Percentiles rank a stretch among this genome's conserved stretches.
phyloP scores from a whole-genome alignment of 257 asterid genomes.

The Cynanchum wilfordii region DNA sequence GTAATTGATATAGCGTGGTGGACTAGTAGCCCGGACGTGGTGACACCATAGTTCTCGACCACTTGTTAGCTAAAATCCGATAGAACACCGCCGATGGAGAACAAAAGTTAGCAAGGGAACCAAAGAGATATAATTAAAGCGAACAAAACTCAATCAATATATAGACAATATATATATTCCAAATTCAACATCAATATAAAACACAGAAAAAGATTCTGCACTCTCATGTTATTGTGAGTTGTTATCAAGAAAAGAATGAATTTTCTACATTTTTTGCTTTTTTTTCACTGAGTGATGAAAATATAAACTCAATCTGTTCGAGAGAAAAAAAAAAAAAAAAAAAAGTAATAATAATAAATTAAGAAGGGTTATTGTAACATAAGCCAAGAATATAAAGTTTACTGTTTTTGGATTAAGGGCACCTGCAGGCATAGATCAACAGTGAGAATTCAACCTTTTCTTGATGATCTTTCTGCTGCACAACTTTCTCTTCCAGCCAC shows the following conservation, averaged over 20 bases:
- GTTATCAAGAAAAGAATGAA: slow-evolving; percentile 11
- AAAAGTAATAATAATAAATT: too few relatives aligned
- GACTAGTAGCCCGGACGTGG: too few relatives aligned
- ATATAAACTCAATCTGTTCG: not conserved
- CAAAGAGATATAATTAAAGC: too few relatives aligned
- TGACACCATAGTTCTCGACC: too few relatives aligned
- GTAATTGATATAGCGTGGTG: too few relatives aligned
- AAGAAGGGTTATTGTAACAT: not conserved
- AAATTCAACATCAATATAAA: not conserved
- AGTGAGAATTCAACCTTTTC: slow-evolving; percentile 73
- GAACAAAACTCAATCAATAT: not conserved
- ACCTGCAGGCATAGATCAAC: slow-evolving; percentile 58
- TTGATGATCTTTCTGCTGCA: slow-evolving; percentile 44
- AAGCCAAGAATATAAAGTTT: not conserved
- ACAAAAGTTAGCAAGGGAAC: too few relatives aligned
- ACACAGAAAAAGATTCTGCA: not conserved
- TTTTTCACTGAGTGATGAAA: not conserved
- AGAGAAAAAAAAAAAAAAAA: not conserved
- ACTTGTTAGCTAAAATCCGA: too few relatives aligned
- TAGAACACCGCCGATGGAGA: too few relatives aligned
- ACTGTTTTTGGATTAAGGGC: not conserved
- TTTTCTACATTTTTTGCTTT: not conserved
- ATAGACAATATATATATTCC: not conserved
- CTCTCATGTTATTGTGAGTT: not conserved
- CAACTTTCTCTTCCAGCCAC: slow-evolving; percentile 78